These are phyloP conservation scores for Talaromyces piceae DNA, from an alignment of 2,329 filamentous ascomycete species.

Conservation along the genomic window DNA sequence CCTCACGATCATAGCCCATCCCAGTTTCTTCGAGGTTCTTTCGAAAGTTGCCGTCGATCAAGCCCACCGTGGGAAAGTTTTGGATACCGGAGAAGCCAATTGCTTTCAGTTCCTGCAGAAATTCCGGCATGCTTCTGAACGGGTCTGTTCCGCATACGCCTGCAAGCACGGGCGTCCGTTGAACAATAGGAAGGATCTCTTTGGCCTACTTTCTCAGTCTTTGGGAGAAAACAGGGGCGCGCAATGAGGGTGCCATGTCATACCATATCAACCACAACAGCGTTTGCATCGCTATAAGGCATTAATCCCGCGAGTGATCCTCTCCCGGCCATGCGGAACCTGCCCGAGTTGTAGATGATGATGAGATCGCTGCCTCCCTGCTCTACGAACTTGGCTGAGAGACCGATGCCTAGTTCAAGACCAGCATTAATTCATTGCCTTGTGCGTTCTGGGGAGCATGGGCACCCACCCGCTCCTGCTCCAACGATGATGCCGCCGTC, in stretches of 20 bases:
- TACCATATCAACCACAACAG: slow-evolving; percentile 62
- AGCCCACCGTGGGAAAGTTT: slow-evolving; percentile 66
- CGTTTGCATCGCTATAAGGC: slow-evolving; percentile 65
- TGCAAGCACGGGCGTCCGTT: slow-evolving; percentile 58
- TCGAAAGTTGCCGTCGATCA: slow-evolving; percentile 62
- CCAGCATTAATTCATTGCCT: background rate
- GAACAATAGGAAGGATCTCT: slow-evolving; percentile 60
- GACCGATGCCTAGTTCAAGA: slow-evolving; percentile 49
- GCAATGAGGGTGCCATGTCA: background rate
- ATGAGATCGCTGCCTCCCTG: slow-evolving; percentile 62
- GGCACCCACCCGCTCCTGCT: slow-evolving; percentile 51
- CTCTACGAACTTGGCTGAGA: slow-evolving; percentile 65
- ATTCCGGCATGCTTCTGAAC: slow-evolving; percentile 54
- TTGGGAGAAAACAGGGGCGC: slow-evolving; percentile 5
- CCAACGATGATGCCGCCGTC: slow-evolving; percentile 56
- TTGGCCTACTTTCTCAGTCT: slow-evolving; percentile 38
- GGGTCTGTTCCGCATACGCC: slow-evolving; percentile 66
- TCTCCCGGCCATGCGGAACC: slow-evolving; percentile 65
- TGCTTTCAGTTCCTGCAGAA: slow-evolving; percentile 53
- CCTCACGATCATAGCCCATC: slow-evolving; percentile 61
- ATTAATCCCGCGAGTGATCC: slow-evolving; percentile 63
- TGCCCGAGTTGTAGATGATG: slow-evolving; percentile 64
- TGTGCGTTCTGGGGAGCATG: background rate
- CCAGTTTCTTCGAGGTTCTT: slow-evolving; percentile 63
- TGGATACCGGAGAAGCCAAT: slow-evolving; percentile 63